Percentiles rank a stretch among this genome's conserved stretches.
These are phyloP conservation scores for Detonula confervacea DNA, from an alignment of 352 stramenopile genomes.

Conservation along the genomic window DNA sequence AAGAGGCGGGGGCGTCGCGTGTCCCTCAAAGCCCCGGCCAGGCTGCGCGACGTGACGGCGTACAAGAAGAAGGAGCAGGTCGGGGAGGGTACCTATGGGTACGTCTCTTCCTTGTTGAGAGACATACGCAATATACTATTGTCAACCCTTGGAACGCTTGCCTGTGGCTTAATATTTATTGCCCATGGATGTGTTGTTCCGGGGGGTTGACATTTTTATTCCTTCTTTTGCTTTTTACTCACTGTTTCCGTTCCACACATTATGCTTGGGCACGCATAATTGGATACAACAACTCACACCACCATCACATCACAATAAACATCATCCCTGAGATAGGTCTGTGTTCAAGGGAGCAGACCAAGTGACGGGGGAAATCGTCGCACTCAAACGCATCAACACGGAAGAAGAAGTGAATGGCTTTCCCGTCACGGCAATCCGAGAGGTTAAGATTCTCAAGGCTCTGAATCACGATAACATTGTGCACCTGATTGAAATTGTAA, in stretches of 20 bases:
- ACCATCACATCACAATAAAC: no score
- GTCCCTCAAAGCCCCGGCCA: conserved; percentile 61
- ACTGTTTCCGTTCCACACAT: no score
- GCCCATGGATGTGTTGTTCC: no score
- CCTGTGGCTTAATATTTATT: no score
- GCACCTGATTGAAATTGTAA: conserved; percentile 95
- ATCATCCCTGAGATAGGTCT: no score
- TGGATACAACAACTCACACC: no score
- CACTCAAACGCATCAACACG: conserved; percentile 98
- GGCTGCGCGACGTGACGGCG: conserved; percentile 76
- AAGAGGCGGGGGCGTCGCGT: conserved; percentile 10
- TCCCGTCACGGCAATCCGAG: conserved; percentile 95
- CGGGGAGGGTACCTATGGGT: conserved; percentile 79
- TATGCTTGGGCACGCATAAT: no score
- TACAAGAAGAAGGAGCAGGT: conserved; percentile 80
- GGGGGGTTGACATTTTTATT: background rate
- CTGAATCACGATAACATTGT: conserved; percentile 96
- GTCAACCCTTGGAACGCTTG: no score
- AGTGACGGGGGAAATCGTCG: conserved; percentile 89
- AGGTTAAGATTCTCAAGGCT: conserved; percentile 98
- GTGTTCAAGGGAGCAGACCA: conserved; percentile 79
- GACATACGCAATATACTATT: no score
- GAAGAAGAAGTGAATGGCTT: conserved; percentile 93
- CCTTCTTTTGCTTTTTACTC: conserved; percentile 19
- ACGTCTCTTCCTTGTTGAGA: conserved; percentile 45